Evolutionary conservation across 2,329 filamentous ascomycete genomes (phyloP).

Genomic region (Stachybotrys echinatus): DNA sequence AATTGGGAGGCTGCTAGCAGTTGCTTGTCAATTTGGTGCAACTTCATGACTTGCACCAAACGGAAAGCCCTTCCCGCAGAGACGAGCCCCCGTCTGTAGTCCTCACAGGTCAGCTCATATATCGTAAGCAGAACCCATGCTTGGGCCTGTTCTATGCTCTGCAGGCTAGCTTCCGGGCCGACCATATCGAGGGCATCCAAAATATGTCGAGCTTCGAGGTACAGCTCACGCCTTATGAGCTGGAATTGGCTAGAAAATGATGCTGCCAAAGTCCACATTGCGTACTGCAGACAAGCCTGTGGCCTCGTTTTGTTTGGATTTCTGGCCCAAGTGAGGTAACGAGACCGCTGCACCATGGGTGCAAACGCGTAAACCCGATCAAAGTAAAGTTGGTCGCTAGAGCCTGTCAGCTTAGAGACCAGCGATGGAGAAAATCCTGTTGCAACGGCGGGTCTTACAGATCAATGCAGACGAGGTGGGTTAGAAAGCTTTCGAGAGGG

Average conservation of each 20-base stretch:
- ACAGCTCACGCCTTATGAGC: background rate
- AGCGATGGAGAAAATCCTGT: background rate
- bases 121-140: background rate
- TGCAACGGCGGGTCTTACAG: background rate
- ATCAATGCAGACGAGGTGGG: background rate
- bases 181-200: background rate
- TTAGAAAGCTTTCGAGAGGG: background rate
- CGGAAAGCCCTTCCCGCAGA: background rate
- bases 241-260: background rate
- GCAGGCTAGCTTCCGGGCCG: background rate
- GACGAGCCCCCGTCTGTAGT: background rate
- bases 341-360: background rate
- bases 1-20: background rate
- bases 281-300: background rate
- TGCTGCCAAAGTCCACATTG: background rate
- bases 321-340: background rate
- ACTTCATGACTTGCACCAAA: background rate
- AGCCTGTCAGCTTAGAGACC: background rate
- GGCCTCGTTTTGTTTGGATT: background rate
- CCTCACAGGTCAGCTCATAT: background rate
- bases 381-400: background rate
- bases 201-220: background rate
- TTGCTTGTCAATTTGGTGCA: background rate
- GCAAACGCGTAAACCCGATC: background rate
- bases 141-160: background rate